Base-by-base conservation (phyloP, 2,329 filamentous ascomycete genomes). In the Pyrenophora teres region DNA sequence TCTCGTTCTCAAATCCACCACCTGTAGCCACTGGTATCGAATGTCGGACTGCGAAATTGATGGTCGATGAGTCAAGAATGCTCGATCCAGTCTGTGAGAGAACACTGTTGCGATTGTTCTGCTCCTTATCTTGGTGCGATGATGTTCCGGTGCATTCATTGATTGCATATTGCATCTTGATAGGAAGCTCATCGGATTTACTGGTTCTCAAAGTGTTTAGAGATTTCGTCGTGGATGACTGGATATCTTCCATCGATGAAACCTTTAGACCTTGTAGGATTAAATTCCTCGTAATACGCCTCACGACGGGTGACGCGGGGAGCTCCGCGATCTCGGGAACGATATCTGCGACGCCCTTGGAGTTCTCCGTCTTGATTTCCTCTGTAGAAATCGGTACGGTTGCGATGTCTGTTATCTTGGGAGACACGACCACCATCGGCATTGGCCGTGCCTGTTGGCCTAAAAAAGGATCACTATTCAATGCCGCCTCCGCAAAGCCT, bases 281-380 rank as follows among this genome's bases (percentile, higher is more conserved):
- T 45, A 69, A 51, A 25, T 72, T 63, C 44, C 68, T 62, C 6
- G 69, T 74, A 27, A 74, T 68, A 10, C 69, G 64, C 39, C 59
- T 65, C 19, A 59, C 55, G 35, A 73, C 62, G 8, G 69, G 70
- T 32, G 69, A 69, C 9, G 67, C 69, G 46, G 67, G 67, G 38
- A 71, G 64, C 32, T 71, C 69, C 18, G 57, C 53, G 19, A 66
- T 35, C 7, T 32, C 42, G 42, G 27, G 18, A 4, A 32, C 10
- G 10, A 6, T 36, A 3, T 16, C 18, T 16, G n/a, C 10, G 13
- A 16, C n/a, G 41, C 19, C 37, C 21, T 4, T 9, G 10, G 35
- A 9, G 9, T 27, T 33, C 15, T 8, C 15, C 6, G n/a, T 27
- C 18, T n/a, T 30, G 19, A n/a, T 33, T 32, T 12, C n/a, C 19